Percentiles rank a stretch among this genome's conserved stretches.
These are phyloP conservation scores for Perilla frutescens DNA, from an alignment of 257 asterid genomes.

Conservation along the genomic window DNA sequence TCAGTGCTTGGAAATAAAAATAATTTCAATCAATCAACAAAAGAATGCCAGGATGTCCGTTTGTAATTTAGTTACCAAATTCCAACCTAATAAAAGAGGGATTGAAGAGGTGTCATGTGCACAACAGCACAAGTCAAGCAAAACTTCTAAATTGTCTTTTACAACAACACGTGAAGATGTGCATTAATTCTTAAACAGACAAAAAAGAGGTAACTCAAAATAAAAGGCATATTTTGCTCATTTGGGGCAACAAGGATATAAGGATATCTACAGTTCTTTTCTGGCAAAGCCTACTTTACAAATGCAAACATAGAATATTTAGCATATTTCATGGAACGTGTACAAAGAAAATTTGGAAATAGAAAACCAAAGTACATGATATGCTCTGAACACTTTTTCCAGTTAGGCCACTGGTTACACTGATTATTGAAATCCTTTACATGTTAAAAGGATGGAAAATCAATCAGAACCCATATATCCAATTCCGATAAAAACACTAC, in stretches of 20 bases:
- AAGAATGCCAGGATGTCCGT: neutral
- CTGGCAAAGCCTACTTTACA: neutral
- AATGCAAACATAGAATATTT: neutral
- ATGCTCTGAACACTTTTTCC: neutral
- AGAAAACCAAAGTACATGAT: neutral
- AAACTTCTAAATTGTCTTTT: neutral
- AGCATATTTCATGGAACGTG: neutral
- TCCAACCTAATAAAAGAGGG: neutral
- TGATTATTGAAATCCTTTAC: too few species aligned
- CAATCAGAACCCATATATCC: too few species aligned
- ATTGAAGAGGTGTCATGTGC: neutral
- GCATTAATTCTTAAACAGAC: neutral
- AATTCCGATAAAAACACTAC: too few species aligned
- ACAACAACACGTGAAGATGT: neutral
- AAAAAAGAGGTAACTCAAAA: neutral
- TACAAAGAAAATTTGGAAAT: neutral
- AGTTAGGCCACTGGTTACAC: too few species aligned
- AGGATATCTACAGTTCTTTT: neutral
- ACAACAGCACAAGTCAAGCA: neutral
- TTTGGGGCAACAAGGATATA: conserved; percentile 10
- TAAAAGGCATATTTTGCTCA: neutral
- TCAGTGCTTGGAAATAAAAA: neutral
- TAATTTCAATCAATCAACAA: conserved; percentile 2
- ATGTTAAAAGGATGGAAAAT: too few species aligned
- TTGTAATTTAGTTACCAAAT: neutral